phyloP scores from a whole-genome alignment of 2,329 filamentous ascomycete species.

The Xylariaceae sp. region DNA sequence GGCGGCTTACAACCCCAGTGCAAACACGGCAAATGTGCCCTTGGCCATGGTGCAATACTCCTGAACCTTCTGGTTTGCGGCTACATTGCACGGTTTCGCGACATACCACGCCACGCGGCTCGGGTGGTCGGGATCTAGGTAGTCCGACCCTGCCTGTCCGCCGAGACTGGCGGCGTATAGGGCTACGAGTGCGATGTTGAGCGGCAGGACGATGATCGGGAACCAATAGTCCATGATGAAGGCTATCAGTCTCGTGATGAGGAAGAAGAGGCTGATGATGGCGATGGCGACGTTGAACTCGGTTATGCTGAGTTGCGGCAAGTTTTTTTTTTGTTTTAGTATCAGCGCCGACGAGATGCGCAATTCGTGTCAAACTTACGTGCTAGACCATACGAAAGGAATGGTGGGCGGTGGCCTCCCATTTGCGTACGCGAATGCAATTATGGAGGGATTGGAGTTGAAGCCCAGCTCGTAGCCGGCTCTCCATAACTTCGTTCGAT shows the following conservation, averaged over 20 bases:
- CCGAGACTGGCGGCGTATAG: conserved; percentile 63
- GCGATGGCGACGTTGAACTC: conserved; percentile 72
- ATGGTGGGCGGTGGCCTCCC: conserved; percentile 54
- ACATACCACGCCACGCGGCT: conserved; percentile 70
- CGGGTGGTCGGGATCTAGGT: conserved; percentile 57
- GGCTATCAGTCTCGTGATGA: conserved; percentile 63
- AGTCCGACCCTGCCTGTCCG: conserved; percentile 68
- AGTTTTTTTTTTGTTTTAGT: conserved; percentile 12
- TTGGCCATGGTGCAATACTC: conserved; percentile 64
- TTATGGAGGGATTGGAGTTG: conserved; percentile 66
- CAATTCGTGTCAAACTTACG: conserved; percentile 44
- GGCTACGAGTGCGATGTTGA: conserved; percentile 52
- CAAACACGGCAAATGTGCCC: conserved; percentile 56
- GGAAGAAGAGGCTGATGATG: conserved; percentile 68
- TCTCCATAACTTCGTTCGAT: conserved; percentile 65
- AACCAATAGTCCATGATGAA: conserved; percentile 67
- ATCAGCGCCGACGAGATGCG: neutral
- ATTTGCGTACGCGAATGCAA: conserved; percentile 70
- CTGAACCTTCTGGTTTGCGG: conserved; percentile 46
- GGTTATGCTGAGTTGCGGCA: conserved; percentile 52
- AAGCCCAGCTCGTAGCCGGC: conserved; percentile 65
- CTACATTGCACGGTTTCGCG: conserved; percentile 60
- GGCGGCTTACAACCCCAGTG: conserved; percentile 60
- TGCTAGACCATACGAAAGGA: conserved; percentile 67
- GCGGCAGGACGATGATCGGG: conserved; percentile 56